Base-by-base conservation (phyloP, 306 rosid species). In the Trichosanthes cucumerina region DNA sequence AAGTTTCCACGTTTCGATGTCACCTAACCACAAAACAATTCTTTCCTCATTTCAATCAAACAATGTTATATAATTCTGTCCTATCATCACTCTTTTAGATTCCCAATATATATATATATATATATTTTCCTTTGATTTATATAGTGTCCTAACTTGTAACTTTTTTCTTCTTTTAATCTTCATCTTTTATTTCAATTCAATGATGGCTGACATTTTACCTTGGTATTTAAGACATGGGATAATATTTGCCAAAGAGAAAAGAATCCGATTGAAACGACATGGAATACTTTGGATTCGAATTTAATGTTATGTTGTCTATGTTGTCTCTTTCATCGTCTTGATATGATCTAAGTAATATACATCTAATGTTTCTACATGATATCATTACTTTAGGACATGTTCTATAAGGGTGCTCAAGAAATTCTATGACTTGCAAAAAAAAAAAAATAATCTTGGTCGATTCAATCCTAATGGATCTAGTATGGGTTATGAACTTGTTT, bases 1-100 rank as follows among this genome's bases (percentile, higher is more conserved):
- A 68, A 68, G 52, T 43, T 69, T 69, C 36, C 76, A 71, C 77
- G 77, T 71, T 71, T 71, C 58, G 77, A 46, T 71, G 77, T 71
- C 77, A 71, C 77, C 77, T 26, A 71, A 71, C 77, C 50, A 56
- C 77, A 71, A 71, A 71, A 71, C 77, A 71, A 38, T 5, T 15
- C 56, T 46, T 46, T 71, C 77, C 34, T 71, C 24, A 47, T 71
- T 71, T 71, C 77, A 71, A 71, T 46, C 77, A 46, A 46, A 71
- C 77, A 66, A 66, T 66, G 73, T 66, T 66, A 18, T 39, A 34
- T 64, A 16, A 64, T 31, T 31, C 44, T 64, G 46, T 64, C 71
- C 46, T 33, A 15, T 64, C 71, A 64, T 13, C 71, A 34, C 23
- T 64, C 71, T 34, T 64, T 64, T 64, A 64, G 44, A 33, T 38